Percentiles rank a stretch among this genome's conserved stretches.
Evolutionary conservation across 768 basidiomycete species (phyloP).

Genomic region (Asterophora lycoperdoides): DNA sequence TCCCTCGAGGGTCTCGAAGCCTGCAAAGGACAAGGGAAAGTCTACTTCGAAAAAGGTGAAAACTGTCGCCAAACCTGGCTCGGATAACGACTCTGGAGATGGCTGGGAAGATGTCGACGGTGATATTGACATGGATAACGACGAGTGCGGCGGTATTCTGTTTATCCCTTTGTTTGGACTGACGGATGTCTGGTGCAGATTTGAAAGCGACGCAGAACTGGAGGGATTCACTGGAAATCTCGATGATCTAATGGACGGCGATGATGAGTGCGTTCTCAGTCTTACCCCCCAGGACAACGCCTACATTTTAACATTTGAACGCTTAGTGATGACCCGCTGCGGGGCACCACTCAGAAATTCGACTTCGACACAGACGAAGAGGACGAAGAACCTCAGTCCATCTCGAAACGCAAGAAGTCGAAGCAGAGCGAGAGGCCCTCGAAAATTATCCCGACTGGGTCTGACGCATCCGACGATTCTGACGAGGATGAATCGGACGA

Average conservation of each 20-base stretch:
- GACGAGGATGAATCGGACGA: constrained; percentile 44
- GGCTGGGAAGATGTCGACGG: constrained; percentile 65
- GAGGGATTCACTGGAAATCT: constrained; percentile 39
- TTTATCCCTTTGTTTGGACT: constrained; percentile 8
- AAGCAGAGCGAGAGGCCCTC: constrained; percentile 46
- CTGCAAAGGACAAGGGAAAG: constrained; percentile 22
- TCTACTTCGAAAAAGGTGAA: constrained; percentile 19
- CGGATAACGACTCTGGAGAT: constrained; percentile 33
- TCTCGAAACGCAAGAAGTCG: constrained; percentile 44
- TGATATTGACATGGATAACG: constrained; percentile 37
- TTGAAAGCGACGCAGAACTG: constrained; percentile 39
- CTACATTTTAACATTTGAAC: constrained; percentile 8
- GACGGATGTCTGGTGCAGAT: constrained; percentile 40
- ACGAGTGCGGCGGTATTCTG: constrained; percentile 9
- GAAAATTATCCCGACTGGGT: constrained; percentile 48
- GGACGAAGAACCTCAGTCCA: constrained; percentile 27
- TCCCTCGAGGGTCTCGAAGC: constrained; percentile 14
- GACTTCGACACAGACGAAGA: constrained; percentile 64
- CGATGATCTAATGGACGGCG: constrained; percentile 47
- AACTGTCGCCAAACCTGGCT: constrained; percentile 15
- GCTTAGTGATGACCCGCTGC: constrained; percentile 46
- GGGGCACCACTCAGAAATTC: constrained; percentile 52
- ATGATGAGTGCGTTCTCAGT: constrained; percentile 36
- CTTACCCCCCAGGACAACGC: background rate
- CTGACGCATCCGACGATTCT: constrained; percentile 47